These are phyloP conservation scores for Psilocybe mexicana DNA, from an alignment of 1,284 basidiomycete genomes.

Conservation along the genomic window DNA sequence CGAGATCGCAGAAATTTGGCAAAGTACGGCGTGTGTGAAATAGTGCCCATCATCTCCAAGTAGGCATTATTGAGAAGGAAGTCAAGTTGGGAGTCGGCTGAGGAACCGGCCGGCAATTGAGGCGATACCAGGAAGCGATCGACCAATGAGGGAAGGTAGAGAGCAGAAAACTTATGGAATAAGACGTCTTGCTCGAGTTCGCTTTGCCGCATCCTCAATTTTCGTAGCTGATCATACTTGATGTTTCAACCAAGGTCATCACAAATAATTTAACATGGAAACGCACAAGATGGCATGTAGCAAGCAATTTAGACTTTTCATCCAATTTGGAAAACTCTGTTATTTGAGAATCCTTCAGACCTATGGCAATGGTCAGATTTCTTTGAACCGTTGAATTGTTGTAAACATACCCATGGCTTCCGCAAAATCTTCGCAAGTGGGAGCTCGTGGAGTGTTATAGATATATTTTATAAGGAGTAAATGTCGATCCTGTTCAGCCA, in stretches of 20 bases:
- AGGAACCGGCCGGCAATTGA: conserved; percentile 5
- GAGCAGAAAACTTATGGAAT: conserved; percentile 19
- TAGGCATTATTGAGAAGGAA: conserved; percentile 20
- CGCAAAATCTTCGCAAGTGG: conserved; percentile 19
- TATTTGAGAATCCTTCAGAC: conserved; percentile 9
- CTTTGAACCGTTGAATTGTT: neutral
- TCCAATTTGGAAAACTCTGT: conserved; percentile 12
- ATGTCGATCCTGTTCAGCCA: neutral
- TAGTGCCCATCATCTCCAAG: conserved; percentile 16
- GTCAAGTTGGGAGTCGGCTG: conserved; percentile 13
- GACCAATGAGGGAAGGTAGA: conserved; percentile 16
- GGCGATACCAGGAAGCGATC: conserved; percentile 13
- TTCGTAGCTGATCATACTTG: conserved; percentile 13
- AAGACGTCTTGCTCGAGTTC: conserved; percentile 17
- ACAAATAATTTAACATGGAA: neutral
- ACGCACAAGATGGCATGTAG: conserved; percentile 16
- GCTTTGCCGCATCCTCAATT: conserved; percentile 12
- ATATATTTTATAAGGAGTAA: neutral
- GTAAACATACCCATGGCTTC: conserved; percentile 15
- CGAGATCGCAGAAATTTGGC: conserved; percentile 18
- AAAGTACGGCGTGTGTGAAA: conserved; percentile 22
- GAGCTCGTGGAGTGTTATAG: neutral
- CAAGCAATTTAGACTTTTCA: conserved; percentile 17
- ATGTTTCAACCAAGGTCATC: neutral
- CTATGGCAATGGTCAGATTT: conserved; percentile 3